Percentiles rank a stretch among this genome's conserved stretches.
These are phyloP conservation scores for Diversispora eburnea DNA, from an alignment of 192 early-diverging fungal species.

Conservation along the genomic window DNA sequence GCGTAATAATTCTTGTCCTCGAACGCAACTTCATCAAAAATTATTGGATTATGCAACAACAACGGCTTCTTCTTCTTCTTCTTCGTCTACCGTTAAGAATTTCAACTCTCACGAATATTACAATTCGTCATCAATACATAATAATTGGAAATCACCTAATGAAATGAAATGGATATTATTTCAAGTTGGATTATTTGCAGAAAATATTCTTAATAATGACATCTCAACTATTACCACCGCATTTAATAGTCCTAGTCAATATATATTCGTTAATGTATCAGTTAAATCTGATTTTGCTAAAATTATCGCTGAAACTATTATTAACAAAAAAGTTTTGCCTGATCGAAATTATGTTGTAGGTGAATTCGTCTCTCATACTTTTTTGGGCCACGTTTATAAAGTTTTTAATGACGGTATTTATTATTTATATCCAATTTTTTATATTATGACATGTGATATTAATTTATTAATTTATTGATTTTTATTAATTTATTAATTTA, in stretches of 20 bases:
- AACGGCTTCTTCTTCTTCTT: no score
- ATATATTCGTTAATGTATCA: neutral
- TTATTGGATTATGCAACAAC: no score
- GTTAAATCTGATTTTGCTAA: conserved; percentile 1
- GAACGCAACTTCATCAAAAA: no score
- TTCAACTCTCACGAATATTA: no score
- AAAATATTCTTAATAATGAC: neutral
- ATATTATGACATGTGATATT: no score
- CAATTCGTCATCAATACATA: no score
- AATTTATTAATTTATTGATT: no score
- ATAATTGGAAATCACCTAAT: neutral
- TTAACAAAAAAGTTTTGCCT: neutral
- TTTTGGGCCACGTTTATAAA: conserved; percentile 7
- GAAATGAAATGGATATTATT: neutral
- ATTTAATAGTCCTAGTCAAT: conserved; percentile 5
- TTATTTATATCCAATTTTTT: no score
- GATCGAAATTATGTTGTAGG: conserved; percentile 10
- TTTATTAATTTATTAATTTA: no score
- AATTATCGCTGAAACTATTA: neutral
- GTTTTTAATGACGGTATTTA: neutral
- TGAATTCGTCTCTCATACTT: conserved; percentile 3
- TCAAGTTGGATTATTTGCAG: neutral
- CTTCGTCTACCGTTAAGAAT: no score
- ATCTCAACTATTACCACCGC: neutral
- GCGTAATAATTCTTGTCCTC: no score